Evolutionary conservation across 495 filamentous ascomycete genomes (phyloP).

Genomic region (Penicillium alfredii): DNA sequence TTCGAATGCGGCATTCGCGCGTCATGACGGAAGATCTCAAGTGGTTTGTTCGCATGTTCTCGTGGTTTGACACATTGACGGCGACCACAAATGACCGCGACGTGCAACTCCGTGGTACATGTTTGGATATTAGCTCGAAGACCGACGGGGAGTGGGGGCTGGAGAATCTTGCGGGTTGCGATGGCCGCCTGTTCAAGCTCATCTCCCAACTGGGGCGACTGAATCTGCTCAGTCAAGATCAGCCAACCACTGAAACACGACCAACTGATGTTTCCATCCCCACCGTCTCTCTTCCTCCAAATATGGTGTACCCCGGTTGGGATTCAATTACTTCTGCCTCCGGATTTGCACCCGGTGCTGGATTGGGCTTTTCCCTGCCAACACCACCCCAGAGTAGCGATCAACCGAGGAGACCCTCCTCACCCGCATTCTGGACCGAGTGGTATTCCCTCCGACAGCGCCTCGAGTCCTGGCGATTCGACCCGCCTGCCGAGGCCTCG

Average conservation of each 20-base stretch:
- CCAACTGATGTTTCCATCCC: conserved; percentile 26
- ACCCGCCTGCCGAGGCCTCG: conserved; percentile 33
- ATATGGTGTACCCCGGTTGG: conserved; percentile 29
- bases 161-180: conserved; percentile 85
- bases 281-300: conserved; percentile 35
- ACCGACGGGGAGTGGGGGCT: conserved; percentile 68
- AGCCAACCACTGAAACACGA: conserved; percentile 37
- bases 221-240: conserved; percentile 81
- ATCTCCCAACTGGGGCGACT: conserved; percentile 74
- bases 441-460: conserved; percentile 73
- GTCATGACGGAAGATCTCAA: conserved; percentile 60
- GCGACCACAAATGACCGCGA: conserved; percentile 89
- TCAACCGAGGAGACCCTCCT: conserved; percentile 19
- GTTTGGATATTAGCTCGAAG: conserved; percentile 59
- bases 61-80: conserved; percentile 92
- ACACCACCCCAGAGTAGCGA: conserved; percentile 25
- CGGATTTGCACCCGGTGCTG: conserved; percentile 6
- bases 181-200: conserved; percentile 71
- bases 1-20: conserved; percentile 59
- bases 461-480: conserved; percentile 78
- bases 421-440: conserved; percentile 70
- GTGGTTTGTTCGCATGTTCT: conserved; percentile 96
- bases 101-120: conserved; percentile 69
- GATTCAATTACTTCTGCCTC: conserved; percentile 6
- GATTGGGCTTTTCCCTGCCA: conserved; percentile 25